Evolutionary conservation across 129 eudicot species (phyloP).

Genomic region (Centella asiatica): DNA sequence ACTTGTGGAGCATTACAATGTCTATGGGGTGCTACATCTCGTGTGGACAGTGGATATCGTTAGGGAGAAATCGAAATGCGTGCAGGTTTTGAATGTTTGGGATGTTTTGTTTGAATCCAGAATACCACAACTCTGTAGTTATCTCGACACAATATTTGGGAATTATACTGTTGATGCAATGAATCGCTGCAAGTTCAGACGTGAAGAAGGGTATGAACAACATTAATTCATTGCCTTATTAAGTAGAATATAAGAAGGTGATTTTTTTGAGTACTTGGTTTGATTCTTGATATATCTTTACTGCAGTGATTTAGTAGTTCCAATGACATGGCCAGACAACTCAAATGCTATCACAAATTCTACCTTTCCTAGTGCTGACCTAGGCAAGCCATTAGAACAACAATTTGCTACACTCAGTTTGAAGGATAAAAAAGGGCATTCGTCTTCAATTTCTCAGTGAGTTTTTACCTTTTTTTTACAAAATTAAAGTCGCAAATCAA

Average conservation of each 20-base stretch:
- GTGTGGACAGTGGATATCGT: conserved; percentile 46
- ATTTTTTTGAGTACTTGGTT: too few species aligned
- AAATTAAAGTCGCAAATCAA: too few species aligned
- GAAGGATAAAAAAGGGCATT: too few species aligned
- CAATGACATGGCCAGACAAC: conserved; percentile 64
- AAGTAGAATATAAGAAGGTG: too few species aligned
- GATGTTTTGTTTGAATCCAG: conserved; percentile 32
- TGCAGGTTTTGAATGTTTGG: conserved; percentile 55
- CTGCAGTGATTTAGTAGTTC: conserved; percentile 38
- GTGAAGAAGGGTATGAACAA: conserved; percentile 36
- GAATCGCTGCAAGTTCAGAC: conserved; percentile 38
- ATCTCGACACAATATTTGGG: conserved; percentile 28
- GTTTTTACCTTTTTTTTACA: too few species aligned
- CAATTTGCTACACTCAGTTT: too few species aligned
- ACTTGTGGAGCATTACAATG: conserved; percentile 28
- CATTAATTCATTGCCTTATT: too few species aligned
- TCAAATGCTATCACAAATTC: too few species aligned
- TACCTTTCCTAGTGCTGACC: too few species aligned
- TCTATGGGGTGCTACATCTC: conserved; percentile 22
- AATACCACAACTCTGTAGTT: conserved; percentile 26
- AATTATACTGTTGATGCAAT: conserved; percentile 29
- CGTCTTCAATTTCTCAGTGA: too few species aligned
- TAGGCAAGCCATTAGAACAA: too few species aligned
- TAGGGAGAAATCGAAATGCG: conserved; percentile 26
- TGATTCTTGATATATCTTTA: too few species aligned